Conservation (phyloP, 257 asterid species). For the Solanum tarapatanum region DNA sequence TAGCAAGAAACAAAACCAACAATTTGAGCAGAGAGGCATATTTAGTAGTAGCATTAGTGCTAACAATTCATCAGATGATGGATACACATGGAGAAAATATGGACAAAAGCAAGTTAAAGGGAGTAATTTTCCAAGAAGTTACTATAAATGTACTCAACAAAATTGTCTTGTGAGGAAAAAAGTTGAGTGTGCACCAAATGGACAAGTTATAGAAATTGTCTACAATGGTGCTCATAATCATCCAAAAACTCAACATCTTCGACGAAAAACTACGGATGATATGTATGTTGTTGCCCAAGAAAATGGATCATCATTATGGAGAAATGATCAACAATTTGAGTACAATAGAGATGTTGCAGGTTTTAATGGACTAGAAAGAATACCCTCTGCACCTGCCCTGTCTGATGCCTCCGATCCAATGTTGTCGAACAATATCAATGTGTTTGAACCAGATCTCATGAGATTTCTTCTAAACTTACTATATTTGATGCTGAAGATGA, state of each 20-base stretch:
- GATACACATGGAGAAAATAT: slow-evolving; percentile 60
- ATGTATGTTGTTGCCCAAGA: slow-evolving; percentile 6
- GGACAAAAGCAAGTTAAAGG: slow-evolving; percentile 73
- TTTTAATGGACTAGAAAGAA: slow-evolving; percentile 4
- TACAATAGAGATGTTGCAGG: not conserved
- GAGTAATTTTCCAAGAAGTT: slow-evolving; percentile 58
- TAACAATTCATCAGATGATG: slow-evolving; percentile 30
- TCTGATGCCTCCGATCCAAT: slow-evolving; percentile 21
- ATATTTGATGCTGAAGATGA: slow-evolving; percentile 27
- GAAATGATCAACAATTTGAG: not conserved
- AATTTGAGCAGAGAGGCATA: not conserved
- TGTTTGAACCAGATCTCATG: slow-evolving; percentile 15
- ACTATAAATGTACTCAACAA: slow-evolving; percentile 32
- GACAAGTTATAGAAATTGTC: slow-evolving; percentile 61
- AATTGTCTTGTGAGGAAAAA: slow-evolving; percentile 35
- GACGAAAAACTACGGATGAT: not conserved
- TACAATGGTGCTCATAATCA: slow-evolving; percentile 42
- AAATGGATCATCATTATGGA: slow-evolving; percentile 10
- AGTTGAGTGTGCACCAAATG: slow-evolving; percentile 53
- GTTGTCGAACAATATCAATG: not conserved
- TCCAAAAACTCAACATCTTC: slow-evolving; percentile 8
- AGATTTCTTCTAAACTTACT: slow-evolving; percentile 15
- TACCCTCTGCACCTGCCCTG: slow-evolving; percentile 12
- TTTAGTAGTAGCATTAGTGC: not conserved
- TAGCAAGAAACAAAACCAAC: not conserved